Evolutionary conservation across 495 filamentous ascomycete species (phyloP).

Genomic region (Xylaria bambusicola): DNA sequence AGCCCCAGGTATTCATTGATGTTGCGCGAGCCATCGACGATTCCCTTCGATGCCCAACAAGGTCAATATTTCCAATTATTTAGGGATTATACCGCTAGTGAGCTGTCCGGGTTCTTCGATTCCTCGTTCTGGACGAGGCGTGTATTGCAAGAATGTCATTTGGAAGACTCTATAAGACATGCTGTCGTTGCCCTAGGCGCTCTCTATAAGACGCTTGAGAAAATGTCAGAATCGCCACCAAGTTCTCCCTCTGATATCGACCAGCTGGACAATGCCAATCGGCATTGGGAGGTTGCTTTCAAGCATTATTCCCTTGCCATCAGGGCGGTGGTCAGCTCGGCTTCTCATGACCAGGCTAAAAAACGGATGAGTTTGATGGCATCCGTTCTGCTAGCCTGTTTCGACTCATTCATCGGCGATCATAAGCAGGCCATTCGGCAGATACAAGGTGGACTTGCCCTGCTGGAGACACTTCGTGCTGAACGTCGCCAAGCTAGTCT

Average conservation of each 20-base stretch:
- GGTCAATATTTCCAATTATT: conserved; percentile 63
- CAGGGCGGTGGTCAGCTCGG: conserved; percentile 35
- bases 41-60: conserved; percentile 48
- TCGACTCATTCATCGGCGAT: conserved; percentile 54
- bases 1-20: conserved; percentile 13
- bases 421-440: conserved; percentile 50
- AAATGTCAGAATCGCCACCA: conserved; percentile 51
- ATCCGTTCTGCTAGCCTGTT: conserved; percentile 50
- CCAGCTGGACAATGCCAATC: conserved; percentile 34
- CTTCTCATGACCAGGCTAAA: conserved; percentile 35
- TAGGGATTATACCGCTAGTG: conserved; percentile 54
- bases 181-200: conserved; percentile 66
- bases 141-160: conserved; percentile 61
- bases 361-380: conserved; percentile 51
- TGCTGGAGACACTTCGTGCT: conserved; percentile 46
- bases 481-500: conserved; percentile 41
- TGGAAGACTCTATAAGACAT: conserved; percentile 64
- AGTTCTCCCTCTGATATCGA: conserved; percentile 38
- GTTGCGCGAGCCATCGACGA: conserved; percentile 36
- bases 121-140: conserved; percentile 62
- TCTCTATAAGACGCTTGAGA: conserved; percentile 61
- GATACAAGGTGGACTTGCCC: conserved; percentile 47
- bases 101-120: conserved; percentile 63
- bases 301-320: conserved; percentile 47
- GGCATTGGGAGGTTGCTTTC: conserved; percentile 49